Conservation (phyloP, 257 asterid species). For the Nicotiana tomentosiformis region DNA sequence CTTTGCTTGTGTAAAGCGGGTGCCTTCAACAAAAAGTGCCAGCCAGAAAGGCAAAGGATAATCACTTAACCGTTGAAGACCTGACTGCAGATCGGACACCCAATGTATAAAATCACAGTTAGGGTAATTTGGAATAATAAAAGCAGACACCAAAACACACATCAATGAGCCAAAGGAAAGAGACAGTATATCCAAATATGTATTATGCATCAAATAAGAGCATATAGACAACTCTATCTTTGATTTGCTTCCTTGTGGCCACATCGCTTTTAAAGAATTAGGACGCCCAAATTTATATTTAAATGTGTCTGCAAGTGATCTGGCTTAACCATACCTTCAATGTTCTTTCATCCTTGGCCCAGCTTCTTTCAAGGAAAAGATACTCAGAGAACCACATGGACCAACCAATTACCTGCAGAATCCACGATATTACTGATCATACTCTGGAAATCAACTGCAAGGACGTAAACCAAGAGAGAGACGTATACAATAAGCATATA, state of each 20-base stretch:
- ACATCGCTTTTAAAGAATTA: not conserved
- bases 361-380: slow-evolving; percentile 93
- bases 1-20: slow-evolving; percentile 92
- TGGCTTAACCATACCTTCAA: slow-evolving; percentile 49
- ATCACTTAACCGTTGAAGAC: slow-evolving; percentile 66
- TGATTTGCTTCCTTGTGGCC: not conserved
- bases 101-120: slow-evolving; percentile 1
- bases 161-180: slow-evolving; percentile 2
- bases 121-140: not conserved
- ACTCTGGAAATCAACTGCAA: slow-evolving; percentile 13
- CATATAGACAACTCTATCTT: not conserved
- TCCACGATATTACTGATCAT: slow-evolving; percentile 1
- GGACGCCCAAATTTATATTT: not conserved
- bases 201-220: not conserved
- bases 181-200: slow-evolving; percentile 13
- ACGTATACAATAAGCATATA: not conserved
- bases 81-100: slow-evolving; percentile 47
- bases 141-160: not conserved
- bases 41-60: slow-evolving; percentile 89
- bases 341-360: slow-evolving; percentile 89
- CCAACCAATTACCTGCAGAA: slow-evolving; percentile 93
- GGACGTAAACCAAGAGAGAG: not conserved
- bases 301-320: not conserved
- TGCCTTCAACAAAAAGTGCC: slow-evolving; percentile 95
- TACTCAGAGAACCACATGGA: slow-evolving; percentile 98